Percentiles rank a stretch among this genome's conserved stretches.
Conservation (phyloP, 768 basidiomycete species). For the Multifurca ochricompacta region DNA sequence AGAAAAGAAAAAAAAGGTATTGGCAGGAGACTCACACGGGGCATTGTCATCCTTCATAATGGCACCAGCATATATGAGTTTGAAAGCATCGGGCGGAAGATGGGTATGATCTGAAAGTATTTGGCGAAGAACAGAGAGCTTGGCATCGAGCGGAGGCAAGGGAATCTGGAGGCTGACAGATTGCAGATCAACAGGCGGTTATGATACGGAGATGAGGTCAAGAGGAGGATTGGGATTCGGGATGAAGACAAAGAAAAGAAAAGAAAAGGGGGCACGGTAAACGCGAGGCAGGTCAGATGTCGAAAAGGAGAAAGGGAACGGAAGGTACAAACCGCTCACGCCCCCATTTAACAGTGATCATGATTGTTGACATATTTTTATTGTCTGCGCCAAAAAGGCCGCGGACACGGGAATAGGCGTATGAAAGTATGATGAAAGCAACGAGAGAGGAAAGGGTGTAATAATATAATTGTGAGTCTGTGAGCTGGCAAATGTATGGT, state of each 20-base stretch:
- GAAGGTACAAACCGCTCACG: conserved; percentile 33
- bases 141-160: conserved; percentile 50
- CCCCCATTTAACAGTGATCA: conserved; percentile 41
- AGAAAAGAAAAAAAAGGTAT: not conserved
- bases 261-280: conserved; percentile 5
- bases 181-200: not conserved
- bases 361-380: conserved; percentile 10
- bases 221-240: conserved; percentile 1
- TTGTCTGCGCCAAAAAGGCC: conserved; percentile 20
- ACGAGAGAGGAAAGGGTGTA: conserved; percentile 4
- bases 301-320: not conserved
- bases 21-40: conserved; percentile 39
- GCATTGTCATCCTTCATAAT: conserved; percentile 79
- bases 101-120: conserved; percentile 69
- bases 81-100: conserved; percentile 62
- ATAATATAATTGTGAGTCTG: no score
- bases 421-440: conserved; percentile 26
- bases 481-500: conserved; percentile 4
- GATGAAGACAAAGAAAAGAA: conserved; percentile 6
- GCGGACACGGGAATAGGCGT: conserved; percentile 24
- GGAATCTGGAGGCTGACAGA: conserved; percentile 39
- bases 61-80: conserved; percentile 84
- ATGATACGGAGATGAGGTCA: not conserved
- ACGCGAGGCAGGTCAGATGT: conserved; percentile 7
- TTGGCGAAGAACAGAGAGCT: conserved; percentile 48